A percentile compares a stretch with the other conserved stretches of the same genome.
phyloP scores from a whole-genome alignment of 331 rosid species.

The Malus hybrid region DNA sequence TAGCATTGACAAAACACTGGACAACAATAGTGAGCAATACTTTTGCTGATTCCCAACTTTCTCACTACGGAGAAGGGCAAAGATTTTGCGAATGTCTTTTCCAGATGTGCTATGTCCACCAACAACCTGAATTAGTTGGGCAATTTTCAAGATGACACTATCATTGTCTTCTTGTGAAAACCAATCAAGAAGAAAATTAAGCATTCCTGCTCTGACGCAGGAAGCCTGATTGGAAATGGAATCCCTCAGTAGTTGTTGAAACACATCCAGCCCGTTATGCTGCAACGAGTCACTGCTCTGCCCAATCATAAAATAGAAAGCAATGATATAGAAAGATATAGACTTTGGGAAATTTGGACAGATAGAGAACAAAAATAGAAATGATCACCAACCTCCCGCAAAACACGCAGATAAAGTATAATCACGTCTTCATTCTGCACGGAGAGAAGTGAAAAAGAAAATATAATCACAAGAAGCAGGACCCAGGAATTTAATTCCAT shows the following conservation, averaged over 20 bases:
- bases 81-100: slow-evolving; percentile 92
- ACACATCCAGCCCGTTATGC: slow-evolving; percentile 68
- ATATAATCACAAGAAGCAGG: background rate
- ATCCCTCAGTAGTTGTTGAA: slow-evolving; percentile 78
- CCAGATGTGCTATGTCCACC: slow-evolving; percentile 99
- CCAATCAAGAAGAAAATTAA: slow-evolving; percentile 93
- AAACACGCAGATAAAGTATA: slow-evolving; percentile 60
- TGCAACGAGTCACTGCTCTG: slow-evolving; percentile 93
- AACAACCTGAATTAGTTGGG: slow-evolving; percentile 81
- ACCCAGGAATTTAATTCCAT: background rate
- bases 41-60: slow-evolving; percentile 70
- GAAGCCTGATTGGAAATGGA: slow-evolving; percentile 93
- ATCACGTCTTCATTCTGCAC: slow-evolving; percentile 91
- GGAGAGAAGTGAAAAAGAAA: slow-evolving; percentile 17
- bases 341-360: background rate
- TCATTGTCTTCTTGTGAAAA: slow-evolving; percentile 74
- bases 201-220: slow-evolving; percentile 97
- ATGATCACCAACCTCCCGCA: slow-evolving; percentile 75
- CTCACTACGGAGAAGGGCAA: slow-evolving; percentile 88
- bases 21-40: slow-evolving; percentile 76
- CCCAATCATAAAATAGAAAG: slow-evolving; percentile 72
- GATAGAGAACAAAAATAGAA: background rate
- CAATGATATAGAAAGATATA: slow-evolving; percentile 26
- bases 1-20: slow-evolving; percentile 78
- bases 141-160: slow-evolving; percentile 59